Conservation (phyloP, 1,139 yeast species). For the Yamadazyma conglobata region DNA sequence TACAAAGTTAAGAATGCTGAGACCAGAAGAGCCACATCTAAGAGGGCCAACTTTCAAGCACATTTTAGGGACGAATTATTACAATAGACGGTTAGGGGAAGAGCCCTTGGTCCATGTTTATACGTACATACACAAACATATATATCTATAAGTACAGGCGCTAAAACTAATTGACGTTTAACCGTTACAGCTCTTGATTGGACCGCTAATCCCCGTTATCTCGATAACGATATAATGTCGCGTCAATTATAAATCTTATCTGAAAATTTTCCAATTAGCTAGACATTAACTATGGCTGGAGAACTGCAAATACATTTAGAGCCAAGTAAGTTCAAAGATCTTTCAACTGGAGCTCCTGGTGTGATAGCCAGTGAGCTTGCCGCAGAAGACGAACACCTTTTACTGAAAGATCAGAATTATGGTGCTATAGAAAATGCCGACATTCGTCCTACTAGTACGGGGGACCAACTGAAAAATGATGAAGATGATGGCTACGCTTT, state of each 20-base stretch:
- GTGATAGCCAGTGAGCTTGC: constrained; percentile 47
- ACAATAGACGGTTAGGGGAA: too few relatives aligned
- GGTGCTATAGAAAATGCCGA: constrained; percentile 12
- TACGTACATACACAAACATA: too few relatives aligned
- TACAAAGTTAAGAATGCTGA: constrained; percentile 22
- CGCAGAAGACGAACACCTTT: constrained; percentile 34
- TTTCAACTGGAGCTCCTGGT: constrained; percentile 45
- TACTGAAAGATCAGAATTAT: constrained; percentile 14
- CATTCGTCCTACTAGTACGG: background rate
- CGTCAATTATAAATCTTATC: too few relatives aligned
- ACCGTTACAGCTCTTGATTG: too few relatives aligned
- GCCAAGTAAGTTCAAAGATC: constrained; percentile 31
- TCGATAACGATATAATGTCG: too few relatives aligned
- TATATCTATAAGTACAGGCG: too few relatives aligned
- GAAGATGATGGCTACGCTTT: constrained; percentile 26
- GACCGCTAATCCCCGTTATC: too few relatives aligned
- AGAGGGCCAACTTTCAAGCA: constrained; percentile 32
- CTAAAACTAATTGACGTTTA: too few relatives aligned
- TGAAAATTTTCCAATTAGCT: too few relatives aligned
- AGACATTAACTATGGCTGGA: too few relatives aligned
- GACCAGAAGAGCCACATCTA: constrained; percentile 25
- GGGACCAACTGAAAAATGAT: constrained; percentile 12
- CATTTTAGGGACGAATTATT: constrained; percentile 40
- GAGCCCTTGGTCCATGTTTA: too few relatives aligned
- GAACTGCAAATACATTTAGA: constrained; percentile 10